Percentiles rank a stretch among this genome's conserved stretches.
phyloP scores from a whole-genome alignment of 176 grass and related monocot genomes.

The Triticum turgidum region DNA sequence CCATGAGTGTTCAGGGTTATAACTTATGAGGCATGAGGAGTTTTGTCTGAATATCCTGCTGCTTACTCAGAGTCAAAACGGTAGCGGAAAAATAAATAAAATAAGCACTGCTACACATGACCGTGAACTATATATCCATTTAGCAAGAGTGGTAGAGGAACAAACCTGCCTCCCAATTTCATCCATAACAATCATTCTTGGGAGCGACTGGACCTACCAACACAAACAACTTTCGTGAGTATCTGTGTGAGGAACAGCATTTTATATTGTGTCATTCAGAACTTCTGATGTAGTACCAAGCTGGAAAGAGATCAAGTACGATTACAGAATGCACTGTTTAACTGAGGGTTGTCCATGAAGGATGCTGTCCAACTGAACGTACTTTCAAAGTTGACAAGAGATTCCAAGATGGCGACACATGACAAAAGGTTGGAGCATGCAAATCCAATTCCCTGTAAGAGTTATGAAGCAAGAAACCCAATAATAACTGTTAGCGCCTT shows the following conservation, averaged over 20 bases:
- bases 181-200: slow-evolving; percentile 99
- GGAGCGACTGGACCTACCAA: slow-evolving; percentile 76
- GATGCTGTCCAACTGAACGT: too few species aligned
- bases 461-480: not conserved
- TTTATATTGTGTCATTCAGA: slow-evolving; percentile 24
- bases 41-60: slow-evolving; percentile 7
- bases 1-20: not conserved
- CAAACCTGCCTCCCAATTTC: slow-evolving; percentile 94
- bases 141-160: slow-evolving; percentile 13
- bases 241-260: slow-evolving; percentile 3
- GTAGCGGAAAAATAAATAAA: not conserved
- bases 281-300: slow-evolving; percentile 48
- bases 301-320: slow-evolving; percentile 32
- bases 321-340: too few species aligned
- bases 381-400: slow-evolving; percentile 26
- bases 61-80: not conserved
- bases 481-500: not conserved
- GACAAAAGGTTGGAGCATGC: slow-evolving; percentile 83
- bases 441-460: slow-evolving; percentile 94
- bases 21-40: not conserved
- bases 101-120: not conserved
- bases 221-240: slow-evolving; percentile 24
- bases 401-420: slow-evolving; percentile 81
- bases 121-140: not conserved
- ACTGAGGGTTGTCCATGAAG: too few species aligned